phyloP scores from a whole-genome alignment of 1,284 basidiomycete species.

The Marasmius sp. region DNA sequence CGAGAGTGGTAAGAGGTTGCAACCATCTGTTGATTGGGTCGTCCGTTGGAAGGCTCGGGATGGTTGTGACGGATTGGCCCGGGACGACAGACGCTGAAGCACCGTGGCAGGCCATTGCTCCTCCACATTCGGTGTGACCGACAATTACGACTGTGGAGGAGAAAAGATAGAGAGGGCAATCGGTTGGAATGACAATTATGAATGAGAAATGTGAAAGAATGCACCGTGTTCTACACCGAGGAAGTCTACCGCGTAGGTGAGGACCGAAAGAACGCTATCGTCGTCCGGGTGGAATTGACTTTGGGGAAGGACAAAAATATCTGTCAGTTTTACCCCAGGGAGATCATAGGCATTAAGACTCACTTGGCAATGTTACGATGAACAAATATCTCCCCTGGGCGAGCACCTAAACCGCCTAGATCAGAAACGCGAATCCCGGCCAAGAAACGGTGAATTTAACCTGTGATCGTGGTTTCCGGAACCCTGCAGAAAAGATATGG shows the following conservation, averaged over 20 bases:
- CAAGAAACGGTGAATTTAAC: background rate
- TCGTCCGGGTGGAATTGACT: constrained; percentile 84
- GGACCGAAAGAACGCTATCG: constrained; percentile 73
- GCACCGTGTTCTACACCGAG: constrained; percentile 83
- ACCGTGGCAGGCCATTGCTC: constrained; percentile 62
- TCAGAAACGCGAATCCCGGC: constrained; percentile 33
- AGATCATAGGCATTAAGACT: constrained; percentile 10
- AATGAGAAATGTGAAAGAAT: constrained; percentile 30
- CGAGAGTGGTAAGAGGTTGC: constrained; percentile 62
- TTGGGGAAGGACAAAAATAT: constrained; percentile 1
- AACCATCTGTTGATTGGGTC: constrained; percentile 74
- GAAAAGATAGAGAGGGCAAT: constrained; percentile 31
- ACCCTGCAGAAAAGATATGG: background rate
- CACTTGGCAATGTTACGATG: constrained; percentile 49
- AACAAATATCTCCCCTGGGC: constrained; percentile 46
- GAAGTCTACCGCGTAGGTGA: constrained; percentile 78
- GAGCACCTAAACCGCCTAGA: constrained; percentile 36
- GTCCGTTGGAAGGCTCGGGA: constrained; percentile 34
- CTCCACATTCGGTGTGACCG: constrained; percentile 83
- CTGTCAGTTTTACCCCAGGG: background rate
- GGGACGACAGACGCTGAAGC: constrained; percentile 35
- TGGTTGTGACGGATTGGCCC: constrained; percentile 31
- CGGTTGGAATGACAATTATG: constrained; percentile 29
- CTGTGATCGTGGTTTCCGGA: constrained; percentile 1
- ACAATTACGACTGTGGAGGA: constrained; percentile 32